Conservation (phyloP, 169 alveolate genomes). For the Cryptosporidium ubiquitum region DNA sequence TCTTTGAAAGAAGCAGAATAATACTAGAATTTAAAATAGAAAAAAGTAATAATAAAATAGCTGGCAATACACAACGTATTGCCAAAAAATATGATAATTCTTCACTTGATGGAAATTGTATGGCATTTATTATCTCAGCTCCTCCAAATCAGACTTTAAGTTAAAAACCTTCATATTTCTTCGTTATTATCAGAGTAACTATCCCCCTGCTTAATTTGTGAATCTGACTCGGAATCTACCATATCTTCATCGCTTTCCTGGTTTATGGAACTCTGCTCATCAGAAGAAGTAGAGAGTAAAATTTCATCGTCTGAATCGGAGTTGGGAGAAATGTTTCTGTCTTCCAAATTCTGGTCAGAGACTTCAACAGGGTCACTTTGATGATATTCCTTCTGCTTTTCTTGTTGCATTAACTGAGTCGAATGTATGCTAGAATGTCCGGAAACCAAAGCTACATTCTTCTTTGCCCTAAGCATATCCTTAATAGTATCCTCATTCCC, state of each 20-base stretch:
- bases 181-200: not conserved
- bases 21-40: too few species aligned
- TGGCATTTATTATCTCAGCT: not conserved
- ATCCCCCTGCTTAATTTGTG: not conserved
- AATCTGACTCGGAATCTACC: not conserved
- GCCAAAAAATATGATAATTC: not conserved
- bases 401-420: not conserved
- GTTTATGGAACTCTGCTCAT: not conserved
- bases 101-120: not conserved
- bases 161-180: not conserved
- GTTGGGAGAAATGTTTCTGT: not conserved
- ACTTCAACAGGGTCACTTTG: not conserved
- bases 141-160: not conserved
- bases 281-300: slow-evolving; percentile 13
- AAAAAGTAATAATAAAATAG: too few species aligned
- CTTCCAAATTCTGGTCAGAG: not conserved
- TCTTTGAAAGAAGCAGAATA: not conserved
- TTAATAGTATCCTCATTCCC: slow-evolving; percentile 65
- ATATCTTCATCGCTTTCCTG: not conserved
- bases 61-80: too few species aligned
- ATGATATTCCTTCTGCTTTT: not conserved
- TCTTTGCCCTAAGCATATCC: slow-evolving; percentile 42
- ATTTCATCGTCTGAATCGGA: slow-evolving; percentile 36
- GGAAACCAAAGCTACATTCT: slow-evolving; percentile 30
- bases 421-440: slow-evolving; percentile 26